A percentile compares a stretch with the other conserved stretches of the same genome.
Evolutionary conservation across 345 rosid species (phyloP).

Genomic region (Garcia nutans): DNA sequence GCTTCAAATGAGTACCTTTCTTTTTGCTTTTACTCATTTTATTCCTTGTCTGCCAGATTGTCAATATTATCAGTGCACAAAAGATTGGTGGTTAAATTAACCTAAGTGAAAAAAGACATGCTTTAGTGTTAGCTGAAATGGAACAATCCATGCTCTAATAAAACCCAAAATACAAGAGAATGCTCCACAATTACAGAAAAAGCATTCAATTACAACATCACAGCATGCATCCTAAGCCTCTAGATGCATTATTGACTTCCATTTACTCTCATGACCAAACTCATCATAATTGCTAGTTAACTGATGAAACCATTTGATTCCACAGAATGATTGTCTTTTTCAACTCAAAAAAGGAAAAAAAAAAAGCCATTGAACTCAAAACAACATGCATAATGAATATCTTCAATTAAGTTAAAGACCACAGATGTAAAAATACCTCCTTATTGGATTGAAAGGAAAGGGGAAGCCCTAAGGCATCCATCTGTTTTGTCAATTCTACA

Average conservation of each 20-base stretch:
- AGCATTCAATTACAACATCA: too few relatives aligned
- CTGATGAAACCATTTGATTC: background rate
- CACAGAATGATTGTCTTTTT: background rate
- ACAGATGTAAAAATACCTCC: conserved; percentile 37
- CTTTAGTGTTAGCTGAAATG: background rate
- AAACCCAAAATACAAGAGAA: too few relatives aligned
- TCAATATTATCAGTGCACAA: background rate
- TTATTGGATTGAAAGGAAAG: conserved; percentile 64
- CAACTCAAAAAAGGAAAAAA: background rate
- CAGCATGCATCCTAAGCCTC: background rate
- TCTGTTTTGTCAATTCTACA: conserved; percentile 45
- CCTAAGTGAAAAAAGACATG: background rate
- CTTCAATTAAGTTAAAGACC: background rate
- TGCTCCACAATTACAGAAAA: too few relatives aligned
- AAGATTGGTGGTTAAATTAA: background rate
- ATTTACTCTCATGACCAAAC: background rate
- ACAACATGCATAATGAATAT: background rate
- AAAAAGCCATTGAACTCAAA: background rate
- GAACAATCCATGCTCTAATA: background rate
- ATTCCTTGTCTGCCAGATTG: conserved; percentile 42
- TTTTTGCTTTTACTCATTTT: conserved; percentile 34
- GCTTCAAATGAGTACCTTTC: conserved; percentile 35
- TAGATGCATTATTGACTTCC: background rate
- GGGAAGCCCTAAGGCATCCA: conserved; percentile 79
- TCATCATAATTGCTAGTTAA: background rate